Conservation (phyloP, 2,329 filamentous ascomycete species). For the Trichophyton rubrum region DNA sequence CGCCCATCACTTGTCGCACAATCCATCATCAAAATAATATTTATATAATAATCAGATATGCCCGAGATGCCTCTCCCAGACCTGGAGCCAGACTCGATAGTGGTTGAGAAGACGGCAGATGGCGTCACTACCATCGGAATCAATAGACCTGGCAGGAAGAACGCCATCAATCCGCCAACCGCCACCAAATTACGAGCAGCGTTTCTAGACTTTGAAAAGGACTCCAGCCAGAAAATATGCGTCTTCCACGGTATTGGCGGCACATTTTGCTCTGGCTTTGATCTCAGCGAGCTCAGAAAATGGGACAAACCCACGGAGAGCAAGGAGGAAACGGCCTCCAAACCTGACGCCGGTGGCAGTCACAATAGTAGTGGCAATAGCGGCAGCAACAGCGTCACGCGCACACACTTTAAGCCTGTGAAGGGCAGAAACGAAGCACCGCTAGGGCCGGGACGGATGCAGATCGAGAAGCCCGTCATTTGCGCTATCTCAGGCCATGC, state of each 20-base stretch:
- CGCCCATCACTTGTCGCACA: not conserved
- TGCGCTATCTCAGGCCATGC: slow-evolving; percentile 41
- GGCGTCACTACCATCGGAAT: slow-evolving; percentile 47
- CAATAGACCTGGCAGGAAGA: slow-evolving; percentile 39
- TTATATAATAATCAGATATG: slow-evolving; percentile 3
- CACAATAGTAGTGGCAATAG: too few relatives aligned
- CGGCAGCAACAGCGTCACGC: slow-evolving; percentile 8
- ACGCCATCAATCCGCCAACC: slow-evolving; percentile 41
- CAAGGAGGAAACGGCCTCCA: not conserved
- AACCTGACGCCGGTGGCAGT: not conserved
- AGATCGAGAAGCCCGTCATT: slow-evolving; percentile 41
- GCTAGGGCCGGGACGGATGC: slow-evolving; percentile 42
- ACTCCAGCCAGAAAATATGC: slow-evolving; percentile 41
- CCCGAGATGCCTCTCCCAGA: not conserved
- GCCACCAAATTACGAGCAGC: slow-evolving; percentile 38
- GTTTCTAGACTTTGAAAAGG: slow-evolving; percentile 39
- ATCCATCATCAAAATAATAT: not conserved
- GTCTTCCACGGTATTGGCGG: slow-evolving; percentile 37
- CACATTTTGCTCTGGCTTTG: slow-evolving; percentile 44
- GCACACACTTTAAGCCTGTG: slow-evolving; percentile 22
- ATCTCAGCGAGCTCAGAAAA: slow-evolving; percentile 37
- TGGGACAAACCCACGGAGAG: slow-evolving; percentile 8
- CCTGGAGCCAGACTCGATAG: slow-evolving; percentile 7
- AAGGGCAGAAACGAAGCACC: slow-evolving; percentile 33
- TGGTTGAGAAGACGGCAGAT: slow-evolving; percentile 13